Conservation (phyloP, 1,284 basidiomycete genomes). For the Cerrena zonata region DNA sequence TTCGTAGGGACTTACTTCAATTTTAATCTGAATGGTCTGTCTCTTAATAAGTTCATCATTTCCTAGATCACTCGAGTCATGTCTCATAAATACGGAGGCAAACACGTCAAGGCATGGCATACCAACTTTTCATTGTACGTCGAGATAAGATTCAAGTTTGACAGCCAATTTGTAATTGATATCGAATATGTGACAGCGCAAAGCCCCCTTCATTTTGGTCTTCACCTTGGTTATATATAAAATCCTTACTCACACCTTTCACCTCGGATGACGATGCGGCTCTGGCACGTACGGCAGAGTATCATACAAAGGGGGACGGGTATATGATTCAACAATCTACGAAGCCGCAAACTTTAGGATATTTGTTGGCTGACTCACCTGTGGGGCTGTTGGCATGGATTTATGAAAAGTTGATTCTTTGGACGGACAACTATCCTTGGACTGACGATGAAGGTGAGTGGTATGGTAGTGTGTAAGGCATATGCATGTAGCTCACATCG, state of each 20-base stretch:
- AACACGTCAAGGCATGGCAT: constrained; percentile 11
- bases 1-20: constrained; percentile 27
- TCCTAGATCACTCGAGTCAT: not conserved
- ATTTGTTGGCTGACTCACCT: constrained; percentile 53
- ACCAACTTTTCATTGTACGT: constrained; percentile 6
- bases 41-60: not conserved
- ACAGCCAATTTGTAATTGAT: not conserved
- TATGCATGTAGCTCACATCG: not conserved
- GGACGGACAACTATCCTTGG: constrained; percentile 49
- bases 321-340: constrained; percentile 4
- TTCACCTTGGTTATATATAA: constrained; percentile 25
- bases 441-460: constrained; percentile 39
- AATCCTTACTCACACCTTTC: constrained; percentile 22
- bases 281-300: constrained; percentile 7
- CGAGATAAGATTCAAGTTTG: constrained; percentile 3
- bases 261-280: constrained; percentile 19
- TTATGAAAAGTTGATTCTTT: constrained; percentile 50
- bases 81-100: not conserved
- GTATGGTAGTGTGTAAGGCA: not conserved
- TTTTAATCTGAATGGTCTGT: not conserved
- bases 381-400: constrained; percentile 55
- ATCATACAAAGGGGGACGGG: not conserved
- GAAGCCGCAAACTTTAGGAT: constrained; percentile 32
- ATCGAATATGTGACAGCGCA: constrained; percentile 7
- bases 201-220: constrained; percentile 18